Evolutionary conservation across 257 asterid species (phyloP).

Genomic region (Linaria vulgaris): DNA sequence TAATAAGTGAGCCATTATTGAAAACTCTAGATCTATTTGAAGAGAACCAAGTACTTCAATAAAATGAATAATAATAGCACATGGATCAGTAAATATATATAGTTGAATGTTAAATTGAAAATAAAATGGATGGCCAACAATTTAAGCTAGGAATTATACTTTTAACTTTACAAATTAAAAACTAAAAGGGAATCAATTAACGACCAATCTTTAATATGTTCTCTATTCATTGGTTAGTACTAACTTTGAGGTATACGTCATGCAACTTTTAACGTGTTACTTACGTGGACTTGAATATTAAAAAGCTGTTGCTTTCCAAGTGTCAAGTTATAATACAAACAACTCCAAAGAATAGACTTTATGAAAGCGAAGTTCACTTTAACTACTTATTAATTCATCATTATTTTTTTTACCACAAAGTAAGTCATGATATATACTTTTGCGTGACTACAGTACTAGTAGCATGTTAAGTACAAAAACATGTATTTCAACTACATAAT

Average conservation of each 20-base stretch:
- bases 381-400: constrained; percentile 11
- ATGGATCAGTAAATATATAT: not conserved
- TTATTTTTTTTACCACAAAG: constrained; percentile 26
- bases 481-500: no score
- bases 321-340: constrained; percentile 25
- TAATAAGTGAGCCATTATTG: no score
- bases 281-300: constrained; percentile 20
- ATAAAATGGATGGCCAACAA: constrained; percentile 14
- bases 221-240: not conserved
- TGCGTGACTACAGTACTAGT: no score
- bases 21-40: not conserved
- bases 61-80: not conserved
- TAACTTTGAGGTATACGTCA: not conserved
- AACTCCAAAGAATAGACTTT: constrained; percentile 33
- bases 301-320: constrained; percentile 19
- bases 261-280: constrained; percentile 16
- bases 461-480: no score
- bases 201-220: not conserved
- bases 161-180: constrained; percentile 1
- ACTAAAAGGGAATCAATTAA: constrained; percentile 1
- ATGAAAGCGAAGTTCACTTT: constrained; percentile 23
- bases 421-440: no score
- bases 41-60: not conserved
- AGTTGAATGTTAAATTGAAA: not conserved
- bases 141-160: not conserved